These are phyloP conservation scores for Pichia gijzeniarum DNA, from an alignment of 805 yeast species.

Conservation along the genomic window DNA sequence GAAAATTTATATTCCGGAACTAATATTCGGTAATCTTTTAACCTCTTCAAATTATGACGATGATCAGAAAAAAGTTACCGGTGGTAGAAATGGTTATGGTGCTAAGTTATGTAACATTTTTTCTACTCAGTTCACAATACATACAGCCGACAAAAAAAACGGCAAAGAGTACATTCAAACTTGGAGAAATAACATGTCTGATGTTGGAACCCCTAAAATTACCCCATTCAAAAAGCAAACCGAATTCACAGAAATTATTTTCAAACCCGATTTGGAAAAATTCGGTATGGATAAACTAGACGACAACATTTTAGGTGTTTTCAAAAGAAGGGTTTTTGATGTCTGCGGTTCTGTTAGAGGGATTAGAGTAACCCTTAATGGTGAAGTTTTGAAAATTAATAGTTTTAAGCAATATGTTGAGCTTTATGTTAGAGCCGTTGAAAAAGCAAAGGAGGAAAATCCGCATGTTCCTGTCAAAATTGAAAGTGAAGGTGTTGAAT, in stretches of 20 bases:
- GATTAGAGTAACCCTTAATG: slow-evolving; percentile 71
- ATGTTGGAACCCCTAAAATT: slow-evolving; percentile 70
- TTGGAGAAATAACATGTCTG: slow-evolving; percentile 85
- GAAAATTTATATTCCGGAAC: slow-evolving; percentile 87
- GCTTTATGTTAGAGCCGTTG: slow-evolving; percentile 76
- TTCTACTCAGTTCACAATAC: slow-evolving; percentile 78
- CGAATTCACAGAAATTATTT: slow-evolving; percentile 82
- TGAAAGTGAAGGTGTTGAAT: slow-evolving; percentile 5
- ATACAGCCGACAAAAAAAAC: slow-evolving; percentile 72
- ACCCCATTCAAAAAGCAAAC: slow-evolving; percentile 48
- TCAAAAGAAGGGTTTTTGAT: slow-evolving; percentile 92
- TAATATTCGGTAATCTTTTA: slow-evolving; percentile 89
- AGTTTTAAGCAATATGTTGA: slow-evolving; percentile 86
- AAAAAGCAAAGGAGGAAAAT: slow-evolving; percentile 37
- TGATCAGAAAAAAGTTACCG: slow-evolving; percentile 89
- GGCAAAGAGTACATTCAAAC: slow-evolving; percentile 67
- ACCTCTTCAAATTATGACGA: slow-evolving; percentile 97
- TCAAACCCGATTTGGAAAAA: slow-evolving; percentile 78
- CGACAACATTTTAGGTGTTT: slow-evolving; percentile 72
- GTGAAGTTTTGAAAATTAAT: slow-evolving; percentile 57
- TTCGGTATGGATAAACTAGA: slow-evolving; percentile 85
- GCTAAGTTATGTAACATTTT: slow-evolving; percentile 96
- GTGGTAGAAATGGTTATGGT: slow-evolving; percentile 98
- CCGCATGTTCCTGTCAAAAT: slow-evolving; percentile 12
- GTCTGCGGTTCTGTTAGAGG: slow-evolving; percentile 90